Evolutionary conservation across 208 protist species (phyloP), one percentile per base, ranked within the genome.

Genomic region (Lotmaria passim): DNA sequence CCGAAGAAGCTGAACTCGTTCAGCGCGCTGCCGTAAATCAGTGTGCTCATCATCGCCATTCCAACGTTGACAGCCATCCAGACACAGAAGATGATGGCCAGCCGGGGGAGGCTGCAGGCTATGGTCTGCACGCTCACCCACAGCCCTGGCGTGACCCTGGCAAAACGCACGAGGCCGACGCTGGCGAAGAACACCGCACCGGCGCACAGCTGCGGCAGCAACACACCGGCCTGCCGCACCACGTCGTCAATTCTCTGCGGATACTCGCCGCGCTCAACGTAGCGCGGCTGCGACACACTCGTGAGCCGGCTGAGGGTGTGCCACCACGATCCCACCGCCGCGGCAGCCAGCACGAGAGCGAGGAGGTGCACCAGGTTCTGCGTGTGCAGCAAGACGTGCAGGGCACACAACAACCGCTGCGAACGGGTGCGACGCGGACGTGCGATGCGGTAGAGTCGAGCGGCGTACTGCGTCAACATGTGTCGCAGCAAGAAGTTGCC

Each of bases 331-430:
- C 26, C 56, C 15, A 73, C 28, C 21, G 47, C 30, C 1, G 67
- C 55, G 26, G 57, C 56, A 0, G 57, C 23, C 17, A 73, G 24
- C 8, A 44, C 31, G 4, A 73, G 47, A 1, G 67, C 67, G 1
- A 65, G 17, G 21, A 73, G 12, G 34, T 73, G 55, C 26, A 65
- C 47, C 0, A 73, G n/a, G 38, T 73, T 73, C 67, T 73, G 55
- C 47, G 57, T 55, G 44, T 73, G 53, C 10, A 38, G 6, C n/a
- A 56, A 39, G 12, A 73, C 67, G 4, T 21, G 2, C 36, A 65
- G 7, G 8, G 38, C 55, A 58, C 67, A 73, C 67, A 55, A 64
- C 33, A 58, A 34, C 57, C 21, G 43, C 57, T 34, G 67, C 33
- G 36, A 26, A 14, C 14, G 44, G 10, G 67, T 50, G 21, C 67